Evolutionary conservation across 2,329 filamentous ascomycete genomes (phyloP), one percentile per base, ranked within the genome.

Genomic region (Neodidymelliopsis sp.): DNA sequence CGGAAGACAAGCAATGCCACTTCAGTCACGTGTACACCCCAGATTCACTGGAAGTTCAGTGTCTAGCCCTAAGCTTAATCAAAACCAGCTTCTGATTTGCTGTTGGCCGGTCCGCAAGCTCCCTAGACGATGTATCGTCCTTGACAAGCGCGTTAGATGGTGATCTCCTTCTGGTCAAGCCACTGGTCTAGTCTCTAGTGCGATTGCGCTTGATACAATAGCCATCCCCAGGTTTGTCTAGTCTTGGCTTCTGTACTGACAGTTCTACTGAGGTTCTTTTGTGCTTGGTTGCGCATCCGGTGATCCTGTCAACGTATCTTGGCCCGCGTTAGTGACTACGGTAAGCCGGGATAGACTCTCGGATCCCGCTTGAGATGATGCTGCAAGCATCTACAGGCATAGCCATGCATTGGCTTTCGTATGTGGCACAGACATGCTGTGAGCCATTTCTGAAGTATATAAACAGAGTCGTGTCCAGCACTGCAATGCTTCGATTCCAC

Each of bases 161-260:
- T 11, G 29, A 19, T 23, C 22, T 39, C 9, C 13, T 12, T n/a
- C 7, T 24, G 29, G 27, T 38, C 28, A 27, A 39, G 33, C 33
- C 27, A 33, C 28, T 31, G 31, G 12, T 12, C 12, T 33, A 33
- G 33, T 49, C 38, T 31, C 38, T 24, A 20, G 20, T 33, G 22
- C 23, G 40, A 40, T 34, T 41, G 35, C 35, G 37, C 44, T 41
- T 38, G 33, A 28, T 33, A 34, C 23, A 27, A 29, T 23, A 8
- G 30, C n/a, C 20, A 16, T 24, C 40, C 35, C 35, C 44, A 53
- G 39, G 22, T 42, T 19, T 11, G 45, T 42, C 35, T 45, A 49
- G 31, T 30, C 31, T 49, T 53, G 40, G 34, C 43, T 19, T 35
- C 33, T 34, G 15, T 42, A 37, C 16, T 37, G 30, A 34, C 22